Evolutionary conservation across 495 filamentous ascomycete species (phyloP).

Genomic region (Aspergillus baeticus): DNA sequence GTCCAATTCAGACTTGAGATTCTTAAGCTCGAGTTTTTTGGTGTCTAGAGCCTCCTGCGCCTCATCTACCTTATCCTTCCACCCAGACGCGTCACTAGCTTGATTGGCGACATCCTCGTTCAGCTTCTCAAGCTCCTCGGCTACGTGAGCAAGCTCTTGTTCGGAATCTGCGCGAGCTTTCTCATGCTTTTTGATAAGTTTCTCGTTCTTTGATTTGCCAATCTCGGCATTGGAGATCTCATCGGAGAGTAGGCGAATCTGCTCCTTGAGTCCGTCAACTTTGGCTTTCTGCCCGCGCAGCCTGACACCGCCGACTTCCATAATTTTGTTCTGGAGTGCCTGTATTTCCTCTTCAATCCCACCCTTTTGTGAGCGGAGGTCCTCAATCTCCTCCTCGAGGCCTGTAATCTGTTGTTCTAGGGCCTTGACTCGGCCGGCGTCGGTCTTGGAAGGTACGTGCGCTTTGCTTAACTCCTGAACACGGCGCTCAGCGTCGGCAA

Average conservation of each 20-base stretch:
- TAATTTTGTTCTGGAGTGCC: constrained; percentile 88
- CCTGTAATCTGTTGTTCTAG: constrained; percentile 76
- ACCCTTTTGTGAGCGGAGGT: constrained; percentile 74
- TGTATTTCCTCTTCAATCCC: constrained; percentile 92
- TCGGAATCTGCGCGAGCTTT: constrained; percentile 74
- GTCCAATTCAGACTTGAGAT: constrained; percentile 82
- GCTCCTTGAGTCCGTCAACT: constrained; percentile 88
- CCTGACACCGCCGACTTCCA: constrained; percentile 93
- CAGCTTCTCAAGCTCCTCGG: constrained; percentile 69
- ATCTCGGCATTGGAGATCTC: constrained; percentile 82
- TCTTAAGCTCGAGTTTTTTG: constrained; percentile 77
- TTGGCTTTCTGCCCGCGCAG: constrained; percentile 87
- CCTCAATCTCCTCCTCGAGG: constrained; percentile 74
- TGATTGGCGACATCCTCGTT: constrained; percentile 77
- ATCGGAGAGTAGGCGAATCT: constrained; percentile 77
- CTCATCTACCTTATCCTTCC: constrained; percentile 75
- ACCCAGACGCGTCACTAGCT: constrained; percentile 67
- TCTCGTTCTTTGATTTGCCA: constrained; percentile 84
- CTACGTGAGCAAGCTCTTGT: constrained; percentile 70
- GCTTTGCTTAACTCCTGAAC: constrained; percentile 78
- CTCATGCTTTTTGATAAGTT: constrained; percentile 82
- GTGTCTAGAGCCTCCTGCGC: constrained; percentile 75
- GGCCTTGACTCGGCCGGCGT: constrained; percentile 63
- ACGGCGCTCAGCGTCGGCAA: constrained; percentile 78
- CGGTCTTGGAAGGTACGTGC: constrained; percentile 74